Evolutionary conservation across 1,284 basidiomycete species (phyloP), one percentile per base, ranked within the genome.

Genomic region (Ceratobasidium sp.): DNA sequence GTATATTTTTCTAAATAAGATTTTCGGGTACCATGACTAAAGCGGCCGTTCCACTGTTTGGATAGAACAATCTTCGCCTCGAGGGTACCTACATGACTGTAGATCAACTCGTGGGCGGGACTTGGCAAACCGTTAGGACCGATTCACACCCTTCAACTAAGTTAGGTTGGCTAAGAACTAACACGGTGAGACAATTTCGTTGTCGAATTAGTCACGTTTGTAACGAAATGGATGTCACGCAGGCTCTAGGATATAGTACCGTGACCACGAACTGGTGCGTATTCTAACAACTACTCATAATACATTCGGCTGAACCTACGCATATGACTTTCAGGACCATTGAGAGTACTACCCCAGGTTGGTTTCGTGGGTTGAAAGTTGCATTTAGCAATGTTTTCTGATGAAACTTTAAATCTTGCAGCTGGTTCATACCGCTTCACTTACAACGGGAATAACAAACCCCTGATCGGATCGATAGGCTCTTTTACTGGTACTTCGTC

Each of bases 121-220:
- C 86, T 67, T 95, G 93, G 93, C 85, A 80, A 75, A 83, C 88
- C 0, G 89, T 92, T 67, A 87, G 91, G 61, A 92, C 93, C 2
- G 94, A 96, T 84, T 94, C 93, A 15, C 94, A 95, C 84, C 93
- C 93, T 42, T 94, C 93, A 9, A 95, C 94, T 1, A 89, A 87
- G 26, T 94, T 90, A 83, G 86, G 88, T 77, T 95, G 94, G 94
- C 84, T 82, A 39, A 87, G 92, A 83, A 90, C 87, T 5, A 91
- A 84, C 84, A 86, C 86, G 0, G 89, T 92, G 80, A 78, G 89
- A 83, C 46, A 33, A 26, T 40, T 53, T 55, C 12, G 72, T 39
- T 63, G 46, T 7, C 7, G 23, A 0, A 40, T 33, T 63, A 44
- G 20, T 44, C 58, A 20, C 42, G 33, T 40, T 42, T 66, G 18